Percentiles rank a stretch among this genome's conserved stretches.
These are phyloP conservation scores for Barbarea vulgaris DNA, from an alignment of 345 rosid species.

Conservation along the genomic window DNA sequence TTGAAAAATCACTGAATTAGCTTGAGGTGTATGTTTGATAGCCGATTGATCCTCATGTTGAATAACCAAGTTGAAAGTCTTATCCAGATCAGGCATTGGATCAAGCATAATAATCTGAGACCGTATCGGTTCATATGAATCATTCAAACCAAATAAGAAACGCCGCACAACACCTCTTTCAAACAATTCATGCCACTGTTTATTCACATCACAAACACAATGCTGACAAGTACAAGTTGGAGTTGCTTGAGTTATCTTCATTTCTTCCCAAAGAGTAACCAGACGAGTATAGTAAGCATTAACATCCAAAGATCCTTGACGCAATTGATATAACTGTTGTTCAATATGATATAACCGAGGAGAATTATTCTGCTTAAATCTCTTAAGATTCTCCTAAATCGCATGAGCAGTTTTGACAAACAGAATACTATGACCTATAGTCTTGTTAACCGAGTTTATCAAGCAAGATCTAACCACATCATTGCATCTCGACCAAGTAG, in stretches of 20 bases:
- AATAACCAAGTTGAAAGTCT: neutral
- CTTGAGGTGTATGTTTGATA: neutral
- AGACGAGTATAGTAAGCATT: no score
- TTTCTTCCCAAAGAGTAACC: neutral
- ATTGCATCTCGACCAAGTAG: neutral
- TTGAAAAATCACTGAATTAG: neutral
- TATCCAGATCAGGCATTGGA: neutral
- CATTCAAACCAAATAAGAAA: neutral
- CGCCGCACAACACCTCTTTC: neutral
- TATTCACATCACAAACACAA: neutral
- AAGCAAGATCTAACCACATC: neutral
- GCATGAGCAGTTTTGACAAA: neutral
- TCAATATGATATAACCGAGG: neutral
- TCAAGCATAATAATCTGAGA: neutral
- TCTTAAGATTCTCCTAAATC: neutral
- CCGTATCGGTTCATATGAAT: neutral
- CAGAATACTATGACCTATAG: neutral
- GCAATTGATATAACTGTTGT: neutral
- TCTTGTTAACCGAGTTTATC: neutral
- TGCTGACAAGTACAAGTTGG: rapidly evolving
- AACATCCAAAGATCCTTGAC: neutral
- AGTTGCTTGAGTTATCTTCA: neutral
- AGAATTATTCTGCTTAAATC: neutral
- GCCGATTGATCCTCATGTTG: neutral
- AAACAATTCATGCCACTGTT: neutral